Base-by-base conservation (phyloP, 257 asterid species). In the Gardenia jasminoides region DNA sequence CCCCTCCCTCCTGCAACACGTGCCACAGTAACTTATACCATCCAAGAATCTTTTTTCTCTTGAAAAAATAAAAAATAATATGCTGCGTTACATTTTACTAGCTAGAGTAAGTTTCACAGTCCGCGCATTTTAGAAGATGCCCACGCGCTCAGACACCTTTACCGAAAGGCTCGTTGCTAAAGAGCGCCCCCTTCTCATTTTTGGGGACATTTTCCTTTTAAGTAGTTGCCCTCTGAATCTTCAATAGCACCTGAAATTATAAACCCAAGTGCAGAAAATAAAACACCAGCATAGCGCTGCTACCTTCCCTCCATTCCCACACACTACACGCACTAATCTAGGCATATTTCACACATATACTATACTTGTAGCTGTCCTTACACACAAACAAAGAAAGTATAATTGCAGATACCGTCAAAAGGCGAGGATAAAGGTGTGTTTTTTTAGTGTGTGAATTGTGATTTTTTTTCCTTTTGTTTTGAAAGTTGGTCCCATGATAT, bases 191-290 rank as follows among this genome's bases (percentile, higher is more conserved):
- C 47, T 4, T 15, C 58, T 24, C 79, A 52, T 74, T 47, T 74
- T 75, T 44, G 50, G 80, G 77, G 78, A 74, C n/a, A n/a, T n/a
- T n/a, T n/a, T n/a, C n/a, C n/a, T n/a, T n/a, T n/a, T n/a, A 85
- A 82, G 84, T 66, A 70, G 30, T 6, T 6, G 39, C 65, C 70
- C 75, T 74, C 66, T 81, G 84, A 80, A 83, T 81, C 80, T 81
- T 69, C 75, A 83, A 83, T 85, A 67, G 80, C 79, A 83, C 67
- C 90, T 79, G 82, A 81, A 85, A 86, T 73, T 82, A 85, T 85
- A 86, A 87, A 78, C 74, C 41, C 33, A 28, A 11, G 6, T n/a
- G 39, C 20, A 64, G 16, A 22, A 20, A 56, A 56, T 0, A 56
- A 20, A 20, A 20, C 22, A 52, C 28, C 28, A 56, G 26, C 65